Percentiles rank a stretch among this genome's conserved stretches.
phyloP scores from a whole-genome alignment of 2,329 filamentous ascomycete species.

The Colletotrichum liriopes region DNA sequence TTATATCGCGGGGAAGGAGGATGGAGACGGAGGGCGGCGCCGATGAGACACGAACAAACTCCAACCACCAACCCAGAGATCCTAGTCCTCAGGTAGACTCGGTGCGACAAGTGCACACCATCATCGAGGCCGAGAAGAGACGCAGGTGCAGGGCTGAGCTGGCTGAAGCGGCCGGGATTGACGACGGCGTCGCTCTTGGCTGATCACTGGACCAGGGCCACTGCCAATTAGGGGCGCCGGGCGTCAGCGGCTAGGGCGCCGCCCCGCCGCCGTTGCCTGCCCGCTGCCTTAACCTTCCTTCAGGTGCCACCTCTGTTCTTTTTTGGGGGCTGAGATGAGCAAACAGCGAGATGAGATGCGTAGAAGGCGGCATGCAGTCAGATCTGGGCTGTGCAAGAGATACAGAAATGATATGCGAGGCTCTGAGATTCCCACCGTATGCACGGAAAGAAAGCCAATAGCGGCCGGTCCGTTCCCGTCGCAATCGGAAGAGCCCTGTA shows the following conservation, averaged over 20 bases:
- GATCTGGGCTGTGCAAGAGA: constrained; percentile 35
- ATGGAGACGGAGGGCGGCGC: constrained; percentile 22
- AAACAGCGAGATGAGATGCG: constrained; percentile 2
- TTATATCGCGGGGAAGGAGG: constrained; percentile 36
- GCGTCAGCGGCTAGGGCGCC: constrained; percentile 37
- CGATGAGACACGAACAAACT: constrained; percentile 28
- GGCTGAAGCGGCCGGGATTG: constrained; percentile 19
- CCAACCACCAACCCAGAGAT: constrained; percentile 17
- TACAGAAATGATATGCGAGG: constrained; percentile 13
- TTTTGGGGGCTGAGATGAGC: constrained; percentile 23
- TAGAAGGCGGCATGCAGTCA: constrained; percentile 34
- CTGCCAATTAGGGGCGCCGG: constrained; percentile 19
- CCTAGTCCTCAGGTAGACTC: constrained; percentile 8
- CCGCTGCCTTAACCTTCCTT: background rate
- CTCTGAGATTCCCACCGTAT: constrained; percentile 4
- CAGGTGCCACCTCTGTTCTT: background rate
- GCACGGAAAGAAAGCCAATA: constrained; percentile 2
- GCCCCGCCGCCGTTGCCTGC: constrained; percentile 37
- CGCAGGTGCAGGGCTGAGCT: constrained; percentile 39
- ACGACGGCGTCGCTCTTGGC: constrained; percentile 35
- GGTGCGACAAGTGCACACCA: background rate
- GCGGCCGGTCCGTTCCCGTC: background rate
- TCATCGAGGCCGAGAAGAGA: constrained; percentile 4
- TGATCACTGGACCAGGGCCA: constrained; percentile 40
- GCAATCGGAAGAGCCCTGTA: background rate